Evolutionary conservation across 2,329 filamentous ascomycete genomes (phyloP).

Genomic region (Neonectria neomacrospora): DNA sequence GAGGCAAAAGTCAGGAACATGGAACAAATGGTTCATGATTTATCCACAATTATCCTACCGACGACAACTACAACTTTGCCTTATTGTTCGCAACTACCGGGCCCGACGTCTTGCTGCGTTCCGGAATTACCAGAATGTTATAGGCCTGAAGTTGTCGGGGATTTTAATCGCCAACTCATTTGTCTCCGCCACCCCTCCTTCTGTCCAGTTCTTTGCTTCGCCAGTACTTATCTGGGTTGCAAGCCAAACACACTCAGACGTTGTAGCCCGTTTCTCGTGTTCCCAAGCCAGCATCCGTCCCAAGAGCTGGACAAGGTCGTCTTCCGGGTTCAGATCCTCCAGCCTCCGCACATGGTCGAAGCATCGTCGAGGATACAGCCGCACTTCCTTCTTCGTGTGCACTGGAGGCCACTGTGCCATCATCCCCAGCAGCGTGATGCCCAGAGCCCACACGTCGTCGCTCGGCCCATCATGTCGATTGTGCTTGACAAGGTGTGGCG

Average conservation of each 20-base stretch:
- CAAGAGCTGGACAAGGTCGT: conserved; percentile 41
- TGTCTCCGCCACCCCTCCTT: neutral
- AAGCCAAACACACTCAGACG: conserved; percentile 33
- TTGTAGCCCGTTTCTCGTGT: conserved; percentile 30
- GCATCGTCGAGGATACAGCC: conserved; percentile 41
- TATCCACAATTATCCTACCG: neutral
- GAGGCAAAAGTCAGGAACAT: neutral
- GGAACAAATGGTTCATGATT: neutral
- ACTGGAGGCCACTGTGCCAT: conserved; percentile 44
- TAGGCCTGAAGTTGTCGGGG: conserved; percentile 40
- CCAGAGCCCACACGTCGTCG: conserved; percentile 52
- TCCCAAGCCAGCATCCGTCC: conserved; percentile 39
- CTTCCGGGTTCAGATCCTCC: conserved; percentile 37
- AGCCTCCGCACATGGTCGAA: conserved; percentile 39
- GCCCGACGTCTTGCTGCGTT: neutral
- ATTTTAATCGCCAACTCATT: conserved; percentile 33
- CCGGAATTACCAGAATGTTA: conserved; percentile 45
- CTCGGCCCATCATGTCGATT: conserved; percentile 36
- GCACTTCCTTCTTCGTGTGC: conserved; percentile 28
- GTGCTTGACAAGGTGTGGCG: conserved; percentile 43
- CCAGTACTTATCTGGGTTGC: conserved; percentile 23
- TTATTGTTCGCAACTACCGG: neutral
- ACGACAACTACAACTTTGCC: neutral
- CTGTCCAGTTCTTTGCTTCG: neutral
- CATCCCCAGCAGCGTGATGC: conserved; percentile 47